phyloP scores from a whole-genome alignment of 495 filamentous ascomycete genomes.

The Aspergillus incahuasiensis region DNA sequence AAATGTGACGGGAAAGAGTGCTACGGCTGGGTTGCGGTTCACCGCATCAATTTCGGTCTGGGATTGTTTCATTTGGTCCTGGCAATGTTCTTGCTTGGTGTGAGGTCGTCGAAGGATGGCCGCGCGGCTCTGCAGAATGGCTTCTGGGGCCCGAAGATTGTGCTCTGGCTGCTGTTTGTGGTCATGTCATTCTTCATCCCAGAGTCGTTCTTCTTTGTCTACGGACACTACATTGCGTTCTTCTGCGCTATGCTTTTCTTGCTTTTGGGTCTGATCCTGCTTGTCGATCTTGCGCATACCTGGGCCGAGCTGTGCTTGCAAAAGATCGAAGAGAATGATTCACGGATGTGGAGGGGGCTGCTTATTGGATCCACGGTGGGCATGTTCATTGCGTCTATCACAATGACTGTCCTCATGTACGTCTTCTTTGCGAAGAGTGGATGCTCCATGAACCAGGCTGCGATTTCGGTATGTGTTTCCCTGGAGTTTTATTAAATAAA shows the following conservation, averaged over 20 bases:
- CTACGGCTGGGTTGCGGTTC: conserved; percentile 92
- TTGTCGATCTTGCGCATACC: conserved; percentile 94
- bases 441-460: conserved; percentile 91
- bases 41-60: conserved; percentile 95
- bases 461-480: conserved; percentile 50
- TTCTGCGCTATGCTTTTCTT: conserved; percentile 90
- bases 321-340: conserved; percentile 89
- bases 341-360: conserved; percentile 73
- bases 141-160: conserved; percentile 83
- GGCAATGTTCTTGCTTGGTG: conserved; percentile 77
- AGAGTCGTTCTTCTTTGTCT: conserved; percentile 89
- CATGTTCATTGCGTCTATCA: conserved; percentile 87
- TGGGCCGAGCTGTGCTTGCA: conserved; percentile 95
- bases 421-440: conserved; percentile 83
- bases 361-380: conserved; percentile 87
- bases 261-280: conserved; percentile 81
- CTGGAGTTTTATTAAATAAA: not conserved
- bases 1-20: conserved; percentile 86
- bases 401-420: conserved; percentile 96
- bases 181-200: conserved; percentile 94
- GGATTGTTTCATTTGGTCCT: conserved; percentile 89
- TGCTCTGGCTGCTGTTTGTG: conserved; percentile 81
- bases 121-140: conserved; percentile 91
- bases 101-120: conserved; percentile 79
- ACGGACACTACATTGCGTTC: conserved; percentile 91